Base-by-base conservation (phyloP, 495 filamentous ascomycete species). In the Halenospora varia region DNA sequence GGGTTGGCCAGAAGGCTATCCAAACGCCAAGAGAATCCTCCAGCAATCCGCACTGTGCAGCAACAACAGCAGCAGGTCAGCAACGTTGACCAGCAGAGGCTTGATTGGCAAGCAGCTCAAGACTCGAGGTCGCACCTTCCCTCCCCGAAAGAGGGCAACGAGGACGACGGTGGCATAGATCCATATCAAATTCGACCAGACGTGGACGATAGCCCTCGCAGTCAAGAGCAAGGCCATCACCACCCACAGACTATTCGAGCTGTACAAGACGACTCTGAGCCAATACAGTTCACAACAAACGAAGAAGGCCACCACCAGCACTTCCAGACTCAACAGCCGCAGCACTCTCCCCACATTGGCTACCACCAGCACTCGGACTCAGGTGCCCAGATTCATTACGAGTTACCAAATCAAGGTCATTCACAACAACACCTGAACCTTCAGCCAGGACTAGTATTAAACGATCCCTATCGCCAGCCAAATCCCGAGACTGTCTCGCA, bases 401-500 rank as follows among this genome's bases (percentile, higher is more conserved):
- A 63, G 20, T 45, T 24, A 44, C 64, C 59, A 55, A 51, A 48
- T 57, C 45, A 55, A 18, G 13, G 19, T 50, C 62, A 51, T 24
- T 20, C 29, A 8, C 56, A 52, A 35, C 56, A 62, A 41, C 47
- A 48, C 18, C 9, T 41, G 17, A 48, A 55, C 48, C 56, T 75
- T 70, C 69, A 60, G 48, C 18, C 74, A 67, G 62, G 48, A 4
- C 52, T 61, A 60, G 55, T 61, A 44, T 61, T 67, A 24, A 71
- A 74, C 54, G 63, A 62, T 35, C 69, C 72, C 48, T 73, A 74
- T 54, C 75, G 70, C 56, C 65, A 58, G 59, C 53, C 69, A 17
- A 81, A 80, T 58, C 70, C 77, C 15, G 76, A 81, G 62, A 71
- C 78, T 48, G 56, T 82, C 56, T 77, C 81, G 40, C 84, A 86